Base-by-base conservation (phyloP, 164 flowering plant species). In the Vitis rupestris region DNA sequence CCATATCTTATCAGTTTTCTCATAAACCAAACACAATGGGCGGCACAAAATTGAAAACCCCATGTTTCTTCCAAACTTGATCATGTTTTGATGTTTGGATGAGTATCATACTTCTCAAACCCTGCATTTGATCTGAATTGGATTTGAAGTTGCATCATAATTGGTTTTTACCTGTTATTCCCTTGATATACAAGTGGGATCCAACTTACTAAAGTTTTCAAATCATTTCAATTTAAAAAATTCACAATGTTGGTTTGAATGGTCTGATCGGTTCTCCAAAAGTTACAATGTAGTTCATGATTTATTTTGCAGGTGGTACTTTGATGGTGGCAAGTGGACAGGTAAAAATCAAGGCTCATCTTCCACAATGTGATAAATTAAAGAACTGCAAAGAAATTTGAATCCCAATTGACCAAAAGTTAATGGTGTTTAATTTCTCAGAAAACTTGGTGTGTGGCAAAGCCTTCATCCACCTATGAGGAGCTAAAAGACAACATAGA, bases 391-490 rank as follows among this genome's bases (percentile, higher is more conserved):
- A 11, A 58, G 4, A 37, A 37, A 37, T 37, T 37, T 37, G 44
- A 37, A 37, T 37, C 44, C 44, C 7, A 37, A 5, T n/a, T 15
- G 13, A 9, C 4, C 11, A 23, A 17, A 16, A 58, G 9, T 58
- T 19, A 58, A 11, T 55, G 11, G 9, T 17, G 30, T 17, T 6
- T 19, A 10, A 1, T 60, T 9, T 11, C 30, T 12, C 53, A 31
- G 13, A 54, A 70, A 31, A 72, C 75, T 8, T 72, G 70, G 70
- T 72, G 75, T 58, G 66, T 66, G 9, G 66, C 70, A 37, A 72
- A 67, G 51, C 65, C 70, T 16, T 66, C 75, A 12, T 3, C 75
- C n/a, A 19, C 10, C 27, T 54, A 60, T 10, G 53, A 52, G 10
- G 60, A 51, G 30, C 65, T 72, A 59, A 2, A 0, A 14, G 51